Conservation (phyloP, 2,329 filamentous ascomycete species). For the Aureobasidium zeae region DNA sequence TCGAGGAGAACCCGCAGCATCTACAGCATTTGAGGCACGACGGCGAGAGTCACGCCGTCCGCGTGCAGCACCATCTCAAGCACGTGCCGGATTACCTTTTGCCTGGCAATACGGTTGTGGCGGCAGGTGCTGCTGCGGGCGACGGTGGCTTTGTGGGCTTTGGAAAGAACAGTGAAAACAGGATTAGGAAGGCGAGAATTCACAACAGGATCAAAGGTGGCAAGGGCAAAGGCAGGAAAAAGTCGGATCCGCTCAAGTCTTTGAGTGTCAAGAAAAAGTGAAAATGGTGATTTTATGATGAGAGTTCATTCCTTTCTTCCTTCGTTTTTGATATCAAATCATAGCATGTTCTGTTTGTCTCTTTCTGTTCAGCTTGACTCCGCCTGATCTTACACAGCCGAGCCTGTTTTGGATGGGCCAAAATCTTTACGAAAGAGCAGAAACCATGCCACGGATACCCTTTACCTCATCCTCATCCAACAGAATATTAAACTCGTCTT, state of each 20-base stretch:
- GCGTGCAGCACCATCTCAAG: slow-evolving; percentile 81
- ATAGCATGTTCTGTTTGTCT: no score
- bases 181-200: slow-evolving; percentile 37
- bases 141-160: slow-evolving; percentile 70
- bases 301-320: no score
- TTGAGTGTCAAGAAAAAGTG: slow-evolving; percentile 15
- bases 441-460: slow-evolving; percentile 25
- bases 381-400: no score
- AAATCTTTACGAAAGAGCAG: neutral
- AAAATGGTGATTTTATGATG: no score
- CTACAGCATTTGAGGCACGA: slow-evolving; percentile 83
- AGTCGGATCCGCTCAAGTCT: slow-evolving; percentile 68
- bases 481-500: slow-evolving; percentile 37
- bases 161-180: slow-evolving; percentile 41
- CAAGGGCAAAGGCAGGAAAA: slow-evolving; percentile 57
- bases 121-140: slow-evolving; percentile 47
- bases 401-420: no score
- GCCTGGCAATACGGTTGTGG: slow-evolving; percentile 61
- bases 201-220: slow-evolving; percentile 35
- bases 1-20: slow-evolving; percentile 92
- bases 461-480: slow-evolving; percentile 31
- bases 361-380: no score
- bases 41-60: slow-evolving; percentile 70
- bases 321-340: no score
- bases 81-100: slow-evolving; percentile 91